Conservation (phyloP, 1,284 basidiomycete genomes). For the Cutaneotrichosporon arboriforme region DNA sequence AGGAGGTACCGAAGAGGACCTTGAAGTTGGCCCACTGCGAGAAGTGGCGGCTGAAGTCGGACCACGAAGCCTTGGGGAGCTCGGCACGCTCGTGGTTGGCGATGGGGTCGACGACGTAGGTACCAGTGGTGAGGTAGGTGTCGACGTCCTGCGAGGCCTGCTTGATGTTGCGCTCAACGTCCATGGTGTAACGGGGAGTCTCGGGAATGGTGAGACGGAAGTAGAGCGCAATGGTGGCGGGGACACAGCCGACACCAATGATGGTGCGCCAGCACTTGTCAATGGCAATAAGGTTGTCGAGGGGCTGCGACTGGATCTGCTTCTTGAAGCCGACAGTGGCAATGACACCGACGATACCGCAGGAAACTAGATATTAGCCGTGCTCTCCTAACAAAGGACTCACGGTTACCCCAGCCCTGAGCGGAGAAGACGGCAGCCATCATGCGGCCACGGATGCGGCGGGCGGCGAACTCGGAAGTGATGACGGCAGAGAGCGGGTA, state of each 20-base stretch:
- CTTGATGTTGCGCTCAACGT: slow-evolving; percentile 74
- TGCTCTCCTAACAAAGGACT: too few relatives aligned
- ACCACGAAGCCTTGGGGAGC: slow-evolving; percentile 60
- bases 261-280: slow-evolving; percentile 53
- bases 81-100: slow-evolving; percentile 57
- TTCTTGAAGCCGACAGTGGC: slow-evolving; percentile 64
- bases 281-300: slow-evolving; percentile 41
- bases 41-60: slow-evolving; percentile 58
- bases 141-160: slow-evolving; percentile 63
- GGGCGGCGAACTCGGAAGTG: slow-evolving; percentile 66
- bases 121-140: slow-evolving; percentile 57
- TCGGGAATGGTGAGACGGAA: slow-evolving; percentile 53
- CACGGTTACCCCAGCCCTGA: slow-evolving; percentile 53
- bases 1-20: slow-evolving; percentile 50
- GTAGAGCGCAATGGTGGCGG: slow-evolving; percentile 50
- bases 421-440: slow-evolving; percentile 52
- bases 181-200: slow-evolving; percentile 77
- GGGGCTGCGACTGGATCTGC: slow-evolving; percentile 54
- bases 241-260: slow-evolving; percentile 51
- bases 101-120: slow-evolving; percentile 56
- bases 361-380: slow-evolving; percentile 48
- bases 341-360: slow-evolving; percentile 64
- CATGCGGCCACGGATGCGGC: slow-evolving; percentile 57
- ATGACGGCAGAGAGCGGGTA: slow-evolving; percentile 55
- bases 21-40: slow-evolving; percentile 51